Evolutionary conservation across 1,139 yeast species (phyloP).

Genomic region (Debaryomycetaceae sp.): DNA sequence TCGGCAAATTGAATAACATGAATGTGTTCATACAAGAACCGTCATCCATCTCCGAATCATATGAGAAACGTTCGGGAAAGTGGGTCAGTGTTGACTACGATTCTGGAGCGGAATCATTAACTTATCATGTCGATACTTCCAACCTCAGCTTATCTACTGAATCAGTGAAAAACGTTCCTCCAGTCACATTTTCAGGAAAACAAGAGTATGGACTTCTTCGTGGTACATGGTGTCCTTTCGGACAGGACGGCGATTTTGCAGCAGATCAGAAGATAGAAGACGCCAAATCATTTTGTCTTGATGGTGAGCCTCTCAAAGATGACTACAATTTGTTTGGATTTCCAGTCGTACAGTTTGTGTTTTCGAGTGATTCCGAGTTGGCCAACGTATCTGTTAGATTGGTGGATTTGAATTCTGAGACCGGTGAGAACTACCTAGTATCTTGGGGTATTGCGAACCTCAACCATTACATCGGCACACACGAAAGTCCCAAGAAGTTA

Average conservation of each 20-base stretch:
- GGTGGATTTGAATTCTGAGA: constrained; percentile 27
- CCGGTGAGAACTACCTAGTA: constrained; percentile 27
- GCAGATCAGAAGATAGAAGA: constrained; percentile 38
- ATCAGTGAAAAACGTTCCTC: not conserved
- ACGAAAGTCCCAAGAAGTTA: constrained; percentile 31
- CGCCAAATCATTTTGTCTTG: constrained; percentile 30
- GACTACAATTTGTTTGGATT: constrained; percentile 27
- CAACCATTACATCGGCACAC: constrained; percentile 30
- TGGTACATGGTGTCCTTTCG: constrained; percentile 43
- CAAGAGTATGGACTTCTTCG: constrained; percentile 37
- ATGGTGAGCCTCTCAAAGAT: constrained; percentile 17
- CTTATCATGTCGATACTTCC: not conserved
- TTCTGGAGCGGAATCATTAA: not conserved
- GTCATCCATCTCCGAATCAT: constrained; percentile 24
- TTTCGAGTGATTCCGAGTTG: constrained; percentile 28
- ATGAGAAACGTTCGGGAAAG: constrained; percentile 28
- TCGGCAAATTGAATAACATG: constrained; percentile 18
- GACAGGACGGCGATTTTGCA: constrained; percentile 42
- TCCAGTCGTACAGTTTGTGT: constrained; percentile 23
- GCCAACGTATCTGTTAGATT: constrained; percentile 34
- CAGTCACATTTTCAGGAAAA: constrained; percentile 20
- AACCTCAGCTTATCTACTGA: constrained; percentile 3
- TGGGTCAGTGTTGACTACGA: constrained; percentile 23
- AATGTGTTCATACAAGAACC: constrained; percentile 42
- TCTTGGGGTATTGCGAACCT: constrained; percentile 44